Conservation (phyloP, 805 yeast species). For the Ogataea henricii region DNA sequence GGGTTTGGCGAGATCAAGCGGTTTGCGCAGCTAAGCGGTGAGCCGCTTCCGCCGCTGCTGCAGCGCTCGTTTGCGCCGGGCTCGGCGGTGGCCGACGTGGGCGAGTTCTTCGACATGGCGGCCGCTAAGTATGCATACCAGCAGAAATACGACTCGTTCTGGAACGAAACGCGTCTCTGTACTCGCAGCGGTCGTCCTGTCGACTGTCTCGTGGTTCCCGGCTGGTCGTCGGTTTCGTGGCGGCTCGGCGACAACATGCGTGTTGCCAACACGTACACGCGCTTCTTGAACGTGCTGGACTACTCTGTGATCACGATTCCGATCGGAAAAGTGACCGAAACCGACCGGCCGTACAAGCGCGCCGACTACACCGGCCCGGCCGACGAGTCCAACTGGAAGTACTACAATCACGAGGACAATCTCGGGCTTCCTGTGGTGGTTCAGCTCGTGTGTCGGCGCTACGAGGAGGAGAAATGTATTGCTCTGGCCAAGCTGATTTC, state of each 20-base stretch:
- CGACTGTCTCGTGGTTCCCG: slow-evolving; percentile 54
- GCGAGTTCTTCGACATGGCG: slow-evolving; percentile 44
- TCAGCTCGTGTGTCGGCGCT: slow-evolving; percentile 56
- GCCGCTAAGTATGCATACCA: slow-evolving; percentile 38
- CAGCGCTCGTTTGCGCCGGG: slow-evolving; percentile 24
- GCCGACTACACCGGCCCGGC: slow-evolving; percentile 30
- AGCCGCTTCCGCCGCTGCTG: slow-evolving; percentile 29
- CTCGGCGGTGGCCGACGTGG: slow-evolving; percentile 16
- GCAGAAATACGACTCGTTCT: slow-evolving; percentile 40
- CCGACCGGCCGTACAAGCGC: slow-evolving; percentile 38
- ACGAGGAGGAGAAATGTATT: slow-evolving; percentile 59
- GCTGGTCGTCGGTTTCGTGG: slow-evolving; percentile 44
- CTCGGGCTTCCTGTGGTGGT: slow-evolving; percentile 57
- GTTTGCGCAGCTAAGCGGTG: slow-evolving; percentile 31
- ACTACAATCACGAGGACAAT: slow-evolving; percentile 48
- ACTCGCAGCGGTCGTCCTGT: slow-evolving; percentile 43
- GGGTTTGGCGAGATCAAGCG: slow-evolving; percentile 29
- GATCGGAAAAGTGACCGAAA: slow-evolving; percentile 40
- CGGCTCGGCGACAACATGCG: slow-evolving; percentile 41
- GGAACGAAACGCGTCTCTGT: slow-evolving; percentile 34
- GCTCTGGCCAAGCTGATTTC: slow-evolving; percentile 36
- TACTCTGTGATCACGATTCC: slow-evolving; percentile 49
- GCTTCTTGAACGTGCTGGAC: slow-evolving; percentile 55
- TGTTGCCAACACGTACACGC: slow-evolving; percentile 53
- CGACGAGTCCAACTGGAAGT: slow-evolving; percentile 40